These are phyloP conservation scores for Phytopythium delawarense DNA, from an alignment of 352 stramenopile species.

Conservation along the genomic window DNA sequence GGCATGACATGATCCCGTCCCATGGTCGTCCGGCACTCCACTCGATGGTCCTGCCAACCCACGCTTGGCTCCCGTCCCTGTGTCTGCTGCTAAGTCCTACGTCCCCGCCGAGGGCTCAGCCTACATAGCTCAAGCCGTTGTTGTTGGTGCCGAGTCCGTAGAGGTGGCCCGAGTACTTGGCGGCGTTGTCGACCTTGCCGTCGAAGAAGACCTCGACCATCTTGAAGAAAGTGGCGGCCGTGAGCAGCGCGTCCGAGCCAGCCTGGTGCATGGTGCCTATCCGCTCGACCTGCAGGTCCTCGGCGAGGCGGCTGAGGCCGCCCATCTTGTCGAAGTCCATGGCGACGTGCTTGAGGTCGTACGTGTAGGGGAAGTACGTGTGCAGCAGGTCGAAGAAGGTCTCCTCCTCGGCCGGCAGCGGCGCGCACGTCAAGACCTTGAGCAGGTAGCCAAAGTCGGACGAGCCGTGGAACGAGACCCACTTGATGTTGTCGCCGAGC, in stretches of 20 bases:
- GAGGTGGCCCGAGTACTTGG: slow-evolving; percentile 83
- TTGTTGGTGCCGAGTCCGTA: slow-evolving; percentile 79
- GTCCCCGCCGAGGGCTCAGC: background rate
- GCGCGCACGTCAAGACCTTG: slow-evolving; percentile 92
- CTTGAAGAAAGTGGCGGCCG: slow-evolving; percentile 91
- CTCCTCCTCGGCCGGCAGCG: slow-evolving; percentile 85
- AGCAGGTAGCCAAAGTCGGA: slow-evolving; percentile 99
- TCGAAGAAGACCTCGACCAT: slow-evolving; percentile 89
- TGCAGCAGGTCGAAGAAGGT: slow-evolving; percentile 97
- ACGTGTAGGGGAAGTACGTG: slow-evolving; percentile 98
- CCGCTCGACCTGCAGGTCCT: slow-evolving; percentile 95
- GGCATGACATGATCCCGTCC: background rate
- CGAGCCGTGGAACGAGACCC: slow-evolving; percentile 98
- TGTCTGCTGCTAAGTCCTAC: background rate
- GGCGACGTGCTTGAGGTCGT: slow-evolving; percentile 99
- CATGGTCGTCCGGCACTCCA: background rate
- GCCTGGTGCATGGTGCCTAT: slow-evolving; percentile 99
- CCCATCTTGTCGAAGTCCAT: slow-evolving; percentile 97
- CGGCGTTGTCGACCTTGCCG: slow-evolving; percentile 76
- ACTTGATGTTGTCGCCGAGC: slow-evolving; percentile 98
- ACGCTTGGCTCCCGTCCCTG: background rate
- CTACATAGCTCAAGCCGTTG: slow-evolving; percentile 8
- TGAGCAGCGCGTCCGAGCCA: slow-evolving; percentile 97
- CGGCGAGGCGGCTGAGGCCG: slow-evolving; percentile 94
- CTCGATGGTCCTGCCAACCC: background rate